Conservation (phyloP, 257 asterid genomes). For the Solanum verrucosum region DNA sequence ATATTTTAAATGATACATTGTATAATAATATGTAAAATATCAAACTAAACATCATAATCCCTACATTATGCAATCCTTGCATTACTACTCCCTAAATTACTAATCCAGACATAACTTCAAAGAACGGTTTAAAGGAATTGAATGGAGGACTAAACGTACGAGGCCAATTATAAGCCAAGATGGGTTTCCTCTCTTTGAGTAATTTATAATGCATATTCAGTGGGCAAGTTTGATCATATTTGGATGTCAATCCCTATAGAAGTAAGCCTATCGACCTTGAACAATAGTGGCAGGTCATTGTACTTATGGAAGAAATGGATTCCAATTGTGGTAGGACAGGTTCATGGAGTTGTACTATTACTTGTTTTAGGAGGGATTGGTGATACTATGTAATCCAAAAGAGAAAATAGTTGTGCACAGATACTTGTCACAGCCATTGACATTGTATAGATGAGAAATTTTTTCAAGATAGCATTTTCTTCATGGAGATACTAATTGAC, state of each 20-base stretch:
- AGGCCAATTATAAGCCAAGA: neutral
- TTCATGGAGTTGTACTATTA: conserved; percentile 52
- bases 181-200: neutral
- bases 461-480: neutral
- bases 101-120: neutral
- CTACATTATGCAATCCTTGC: neutral
- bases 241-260: neutral
- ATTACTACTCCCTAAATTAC: neutral
- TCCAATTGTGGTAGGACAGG: conserved; percentile 39
- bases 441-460: neutral
- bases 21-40: neutral
- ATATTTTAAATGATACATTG: neutral
- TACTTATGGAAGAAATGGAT: conserved; percentile 25
- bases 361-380: conserved; percentile 48
- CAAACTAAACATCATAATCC: neutral
- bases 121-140: neutral
- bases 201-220: neutral
- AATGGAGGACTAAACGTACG: neutral
- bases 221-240: neutral
- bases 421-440: conserved; percentile 1
- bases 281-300: neutral
- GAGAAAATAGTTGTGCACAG: conserved; percentile 22
- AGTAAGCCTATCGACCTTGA: neutral
- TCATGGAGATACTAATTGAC: neutral
- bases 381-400: conserved; percentile 34